Percentiles rank a stretch among this genome's conserved stretches.
These are phyloP conservation scores for Rhododendron mucronatum DNA, from an alignment of 148 eudicot species.

Conservation along the genomic window DNA sequence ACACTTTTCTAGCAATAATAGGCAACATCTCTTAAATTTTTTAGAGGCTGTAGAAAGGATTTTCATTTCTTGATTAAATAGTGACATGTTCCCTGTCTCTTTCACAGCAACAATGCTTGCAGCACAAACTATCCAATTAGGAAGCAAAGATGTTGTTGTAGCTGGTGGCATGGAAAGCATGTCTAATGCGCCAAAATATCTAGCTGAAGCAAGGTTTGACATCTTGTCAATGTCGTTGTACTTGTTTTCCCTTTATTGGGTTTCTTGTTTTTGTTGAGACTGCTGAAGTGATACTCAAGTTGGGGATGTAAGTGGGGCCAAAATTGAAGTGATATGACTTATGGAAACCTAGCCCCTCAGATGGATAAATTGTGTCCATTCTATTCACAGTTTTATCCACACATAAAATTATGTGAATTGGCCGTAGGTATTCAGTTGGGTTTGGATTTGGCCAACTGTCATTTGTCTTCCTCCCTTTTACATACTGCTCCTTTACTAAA, in stretches of 20 bases:
- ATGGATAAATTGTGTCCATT: background rate
- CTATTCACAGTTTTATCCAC: background rate
- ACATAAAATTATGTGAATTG: background rate
- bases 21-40: background rate
- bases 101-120: conserved; percentile 86
- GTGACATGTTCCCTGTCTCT: conserved; percentile 8
- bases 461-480: background rate
- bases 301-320: background rate
- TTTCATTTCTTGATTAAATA: background rate
- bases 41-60: background rate
- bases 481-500: background rate
- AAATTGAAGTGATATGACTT: background rate
- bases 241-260: background rate
- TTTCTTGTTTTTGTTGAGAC: background rate
- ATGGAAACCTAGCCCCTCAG: background rate
- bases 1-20: background rate
- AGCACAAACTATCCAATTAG: conserved; percentile 77
- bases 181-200: conserved; percentile 96
- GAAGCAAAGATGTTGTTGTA: conserved; percentile 74
- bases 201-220: conserved; percentile 69
- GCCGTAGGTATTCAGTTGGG: background rate
- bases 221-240: background rate
- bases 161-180: conserved; percentile 99
- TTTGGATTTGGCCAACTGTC: background rate
- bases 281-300: background rate